These are phyloP conservation scores for Rhipidocladum racemiflorum DNA, from an alignment of 176 grass and related monocot species.

Conservation along the genomic window DNA sequence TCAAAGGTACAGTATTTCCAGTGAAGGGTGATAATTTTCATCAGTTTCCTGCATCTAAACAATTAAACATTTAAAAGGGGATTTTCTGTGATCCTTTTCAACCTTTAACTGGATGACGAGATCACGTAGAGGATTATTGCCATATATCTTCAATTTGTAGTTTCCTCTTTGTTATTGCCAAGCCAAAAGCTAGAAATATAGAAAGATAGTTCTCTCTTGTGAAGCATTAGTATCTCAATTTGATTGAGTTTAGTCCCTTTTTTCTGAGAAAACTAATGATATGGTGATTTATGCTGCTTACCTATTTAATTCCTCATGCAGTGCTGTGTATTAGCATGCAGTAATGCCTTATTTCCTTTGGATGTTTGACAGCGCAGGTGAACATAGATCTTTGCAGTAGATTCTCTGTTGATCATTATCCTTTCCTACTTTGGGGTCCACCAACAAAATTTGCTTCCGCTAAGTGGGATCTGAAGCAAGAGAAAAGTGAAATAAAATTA, in stretches of 20 bases:
- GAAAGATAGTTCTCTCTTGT: background rate
- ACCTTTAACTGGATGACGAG: background rate
- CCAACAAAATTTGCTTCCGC: conserved; percentile 60
- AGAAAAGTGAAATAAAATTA: conserved; percentile 70
- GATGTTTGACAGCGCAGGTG: conserved; percentile 82
- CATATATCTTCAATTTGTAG: background rate
- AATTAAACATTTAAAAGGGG: background rate
- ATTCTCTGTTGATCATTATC: conserved; percentile 84
- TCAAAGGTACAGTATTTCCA: conserved; percentile 68
- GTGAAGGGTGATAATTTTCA: background rate
- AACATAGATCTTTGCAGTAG: conserved; percentile 77
- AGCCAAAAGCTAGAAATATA: background rate
- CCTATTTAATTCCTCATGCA: conserved; percentile 2
- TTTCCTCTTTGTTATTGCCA: background rate
- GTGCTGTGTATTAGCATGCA: conserved; percentile 20
- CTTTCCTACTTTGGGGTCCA: conserved; percentile 84
- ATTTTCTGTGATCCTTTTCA: background rate
- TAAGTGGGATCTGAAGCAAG: conserved; percentile 81
- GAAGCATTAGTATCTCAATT: background rate
- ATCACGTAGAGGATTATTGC: background rate
- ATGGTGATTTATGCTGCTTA: background rate
- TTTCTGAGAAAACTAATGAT: background rate
- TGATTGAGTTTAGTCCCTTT: background rate
- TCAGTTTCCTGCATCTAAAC: background rate
- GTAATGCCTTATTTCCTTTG: conserved; percentile 47